Evolutionary conservation across 306 rosid species (phyloP).

Genomic region (Pterocarpus santalinus): DNA sequence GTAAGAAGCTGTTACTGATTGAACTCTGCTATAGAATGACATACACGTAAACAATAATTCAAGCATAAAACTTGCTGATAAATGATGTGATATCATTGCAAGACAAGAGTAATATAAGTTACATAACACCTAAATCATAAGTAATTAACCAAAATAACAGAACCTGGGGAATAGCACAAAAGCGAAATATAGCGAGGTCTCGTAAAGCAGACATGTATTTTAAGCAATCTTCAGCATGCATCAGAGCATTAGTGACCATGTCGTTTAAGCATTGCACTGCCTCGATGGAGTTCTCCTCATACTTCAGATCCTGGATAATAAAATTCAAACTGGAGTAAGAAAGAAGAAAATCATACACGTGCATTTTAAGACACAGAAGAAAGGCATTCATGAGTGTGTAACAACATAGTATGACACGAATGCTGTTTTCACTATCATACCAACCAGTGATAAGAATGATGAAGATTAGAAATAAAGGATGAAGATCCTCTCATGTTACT

Average conservation of each 20-base stretch:
- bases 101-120: conserved; percentile 31
- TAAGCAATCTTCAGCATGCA: conserved; percentile 83
- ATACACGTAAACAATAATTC: neutral
- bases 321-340: conserved; percentile 29
- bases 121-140: conserved; percentile 27
- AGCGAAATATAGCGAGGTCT: conserved; percentile 76
- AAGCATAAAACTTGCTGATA: conserved; percentile 34
- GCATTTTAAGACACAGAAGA: conserved; percentile 10
- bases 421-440: conserved; percentile 37
- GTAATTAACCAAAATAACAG: conserved; percentile 41
- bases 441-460: conserved; percentile 27
- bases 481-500: neutral
- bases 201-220: conserved; percentile 76
- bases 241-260: conserved; percentile 91
- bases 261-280: conserved; percentile 96
- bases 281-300: conserved; percentile 76
- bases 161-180: conserved; percentile 99
- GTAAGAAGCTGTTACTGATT: conserved; percentile 24
- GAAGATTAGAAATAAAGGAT: neutral
- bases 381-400: conserved; percentile 7
- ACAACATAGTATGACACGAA: conserved; percentile 8
- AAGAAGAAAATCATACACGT: conserved; percentile 27
- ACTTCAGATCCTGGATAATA: conserved; percentile 79
- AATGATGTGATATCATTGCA: conserved; percentile 33
- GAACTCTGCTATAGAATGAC: conserved; percentile 24